Percentiles rank a stretch among this genome's conserved stretches.
Evolutionary conservation across 176 grass and related monocot species (phyloP).

Genomic region (Eragrostis nindensis): DNA sequence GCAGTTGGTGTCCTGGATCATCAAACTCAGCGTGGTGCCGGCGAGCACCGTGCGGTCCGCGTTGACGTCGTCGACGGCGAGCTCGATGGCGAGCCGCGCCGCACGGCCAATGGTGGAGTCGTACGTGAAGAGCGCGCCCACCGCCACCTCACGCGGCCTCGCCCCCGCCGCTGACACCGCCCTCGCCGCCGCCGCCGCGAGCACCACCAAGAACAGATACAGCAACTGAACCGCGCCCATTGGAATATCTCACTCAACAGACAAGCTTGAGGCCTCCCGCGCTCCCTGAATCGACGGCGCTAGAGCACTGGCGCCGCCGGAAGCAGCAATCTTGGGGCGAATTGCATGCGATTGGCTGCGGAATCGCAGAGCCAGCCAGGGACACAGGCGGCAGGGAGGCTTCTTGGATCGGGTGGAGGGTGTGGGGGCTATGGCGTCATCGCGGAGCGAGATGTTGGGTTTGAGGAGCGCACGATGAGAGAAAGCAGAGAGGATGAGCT

Average conservation of each 20-base stretch:
- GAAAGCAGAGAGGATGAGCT: conserved; percentile 5
- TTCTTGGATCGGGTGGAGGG: background rate
- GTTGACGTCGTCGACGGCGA: conserved; percentile 83
- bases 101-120: conserved; percentile 77
- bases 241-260: background rate
- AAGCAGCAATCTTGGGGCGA: background rate
- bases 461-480: background rate
- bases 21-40: conserved; percentile 55
- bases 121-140: conserved; percentile 80
- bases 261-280: background rate
- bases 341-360: background rate
- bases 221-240: conserved; percentile 25
- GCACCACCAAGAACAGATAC: conserved; percentile 1
- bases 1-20: conserved; percentile 81
- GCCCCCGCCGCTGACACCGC: conserved; percentile 16
- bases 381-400: background rate
- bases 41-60: conserved; percentile 60
- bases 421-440: background rate
- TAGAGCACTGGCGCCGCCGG: conserved; percentile 22
- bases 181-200: background rate
- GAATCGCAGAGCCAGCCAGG: background rate
- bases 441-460: background rate
- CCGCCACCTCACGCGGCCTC: conserved; percentile 41
- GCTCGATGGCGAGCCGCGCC: conserved; percentile 64
- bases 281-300: background rate